Conservation (phyloP, 345 rosid species). For the Fremontodendron californicum region DNA sequence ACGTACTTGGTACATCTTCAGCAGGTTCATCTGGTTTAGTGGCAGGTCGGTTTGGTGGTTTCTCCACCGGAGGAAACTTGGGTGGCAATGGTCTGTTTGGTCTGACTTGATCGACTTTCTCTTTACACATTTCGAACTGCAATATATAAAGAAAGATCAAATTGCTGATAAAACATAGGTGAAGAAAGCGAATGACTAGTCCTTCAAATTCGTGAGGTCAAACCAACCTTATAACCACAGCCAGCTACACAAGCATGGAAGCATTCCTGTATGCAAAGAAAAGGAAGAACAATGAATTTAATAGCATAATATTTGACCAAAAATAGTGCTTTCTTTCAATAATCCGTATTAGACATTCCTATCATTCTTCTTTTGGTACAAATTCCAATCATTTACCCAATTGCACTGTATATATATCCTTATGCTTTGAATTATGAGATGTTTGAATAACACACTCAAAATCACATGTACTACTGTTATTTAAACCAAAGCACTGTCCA, state of each 20-base stretch:
- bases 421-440: not conserved
- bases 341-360: not conserved
- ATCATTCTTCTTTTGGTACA: not conserved
- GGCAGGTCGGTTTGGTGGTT: slow-evolving; percentile 33
- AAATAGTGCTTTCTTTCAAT: not conserved
- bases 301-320: not conserved
- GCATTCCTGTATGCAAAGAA: slow-evolving; percentile 57
- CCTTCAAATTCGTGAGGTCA: not conserved
- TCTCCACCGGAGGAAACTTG: slow-evolving; percentile 42
- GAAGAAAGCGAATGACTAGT: not conserved
- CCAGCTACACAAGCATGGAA: slow-evolving; percentile 88
- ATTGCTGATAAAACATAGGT: not conserved
- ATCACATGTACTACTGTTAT: not conserved
- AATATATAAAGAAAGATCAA: slow-evolving; percentile 17
- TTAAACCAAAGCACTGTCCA: not conserved
- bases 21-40: slow-evolving; percentile 30
- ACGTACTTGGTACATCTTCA: slow-evolving; percentile 66
- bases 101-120: slow-evolving; percentile 45
- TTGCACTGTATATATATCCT: not conserved
- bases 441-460: not conserved
- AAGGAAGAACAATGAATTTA: not conserved
- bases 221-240: slow-evolving; percentile 81
- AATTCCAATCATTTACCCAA: not conserved
- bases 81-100: slow-evolving; percentile 60
- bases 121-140: slow-evolving; percentile 60